Percentiles rank a stretch among this genome's conserved stretches.
Evolutionary conservation across 2,329 filamentous ascomycete species (phyloP).

Genomic region (Clonostachys sp.): DNA sequence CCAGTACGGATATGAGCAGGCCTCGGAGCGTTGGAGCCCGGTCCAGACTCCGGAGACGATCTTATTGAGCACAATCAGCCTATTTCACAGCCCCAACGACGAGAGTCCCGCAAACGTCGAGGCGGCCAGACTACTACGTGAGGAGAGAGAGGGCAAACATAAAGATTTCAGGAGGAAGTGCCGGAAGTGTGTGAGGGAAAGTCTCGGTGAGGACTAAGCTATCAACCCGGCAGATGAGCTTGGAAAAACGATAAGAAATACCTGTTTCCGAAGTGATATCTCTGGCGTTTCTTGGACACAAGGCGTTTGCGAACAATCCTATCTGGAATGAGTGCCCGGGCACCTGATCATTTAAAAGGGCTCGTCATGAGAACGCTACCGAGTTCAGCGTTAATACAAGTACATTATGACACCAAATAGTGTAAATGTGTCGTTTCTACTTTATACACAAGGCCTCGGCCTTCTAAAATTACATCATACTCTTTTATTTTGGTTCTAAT

Average conservation of each 20-base stretch:
- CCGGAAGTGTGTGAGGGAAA: constrained; percentile 74
- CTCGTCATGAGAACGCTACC: too few species aligned
- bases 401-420: too few species aligned
- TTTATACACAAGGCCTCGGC: too few species aligned
- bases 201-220: constrained; percentile 47
- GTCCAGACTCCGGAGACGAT: constrained; percentile 96
- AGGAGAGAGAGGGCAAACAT: constrained; percentile 58
- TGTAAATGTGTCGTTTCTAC: too few species aligned
- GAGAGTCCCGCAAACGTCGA: constrained; percentile 95
- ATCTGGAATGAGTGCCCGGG: too few species aligned
- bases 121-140: constrained; percentile 82
- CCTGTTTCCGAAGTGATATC: background rate
- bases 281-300: too few species aligned
- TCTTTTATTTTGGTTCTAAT: background rate
- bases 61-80: constrained; percentile 83
- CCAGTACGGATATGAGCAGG: constrained; percentile 87
- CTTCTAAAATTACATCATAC: too few species aligned
- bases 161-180: constrained; percentile 77
- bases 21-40: constrained; percentile 87
- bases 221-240: background rate
- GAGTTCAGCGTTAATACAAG: too few species aligned
- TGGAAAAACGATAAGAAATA: background rate
- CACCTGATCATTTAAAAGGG: too few species aligned
- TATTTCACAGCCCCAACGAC: constrained; percentile 89
- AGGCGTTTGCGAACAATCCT: too few species aligned